Evolutionary conservation across 2,329 filamentous ascomycete species (phyloP), one percentile per base, ranked within the genome.

Genomic region (Daldinia eschscholtzii): DNA sequence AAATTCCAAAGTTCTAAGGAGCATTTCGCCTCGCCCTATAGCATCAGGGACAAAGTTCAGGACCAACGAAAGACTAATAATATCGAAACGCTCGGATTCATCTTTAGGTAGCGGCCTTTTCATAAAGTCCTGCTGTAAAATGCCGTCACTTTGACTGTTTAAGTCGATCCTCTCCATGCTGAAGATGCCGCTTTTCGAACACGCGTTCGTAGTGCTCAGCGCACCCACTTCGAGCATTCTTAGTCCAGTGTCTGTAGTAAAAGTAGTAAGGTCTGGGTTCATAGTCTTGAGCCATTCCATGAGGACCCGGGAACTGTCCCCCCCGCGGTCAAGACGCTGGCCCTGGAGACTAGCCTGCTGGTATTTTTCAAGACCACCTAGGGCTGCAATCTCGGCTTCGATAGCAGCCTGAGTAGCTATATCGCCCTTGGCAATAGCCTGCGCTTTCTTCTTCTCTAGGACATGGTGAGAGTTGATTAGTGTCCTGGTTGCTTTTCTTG

Each of bases 71-170:
- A 99, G 84, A 57, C 94, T 97, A 75, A 99, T 91, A 58, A 98
- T 88, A 78, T 99, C 93, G 78, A 98, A 98, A 23, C 83, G 84
- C 44, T 94, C 89, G 0, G 82, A 79, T 5, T 86, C 83, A 23
- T 85, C 79, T 4, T 77, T 78, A 0, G 95, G 95, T 2, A 95
- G 80, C 0, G 94, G 92, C 28, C 94, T 87, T 73, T 93, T 83
- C 94, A 99, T 97, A 76, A 99, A 98, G 79, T 99, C 93, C 78
- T 98, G 93, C 79, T 97, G 89, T 64, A 90, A 78, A 72, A 99
- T 99, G 0, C 89, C 90, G 1, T 91, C 85, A 53, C 90, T 91
- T 77, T 97, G 93, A 67, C 94, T 96, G 80, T 97, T 92, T 63
- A 99, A 83, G 77, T 99, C 96, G 78, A 99, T 98, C 71, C 94